Percentiles rank a stretch among this genome's conserved stretches.
phyloP scores from a whole-genome alignment of 768 basidiomycete species.

The Cystobasidium ongulense region DNA sequence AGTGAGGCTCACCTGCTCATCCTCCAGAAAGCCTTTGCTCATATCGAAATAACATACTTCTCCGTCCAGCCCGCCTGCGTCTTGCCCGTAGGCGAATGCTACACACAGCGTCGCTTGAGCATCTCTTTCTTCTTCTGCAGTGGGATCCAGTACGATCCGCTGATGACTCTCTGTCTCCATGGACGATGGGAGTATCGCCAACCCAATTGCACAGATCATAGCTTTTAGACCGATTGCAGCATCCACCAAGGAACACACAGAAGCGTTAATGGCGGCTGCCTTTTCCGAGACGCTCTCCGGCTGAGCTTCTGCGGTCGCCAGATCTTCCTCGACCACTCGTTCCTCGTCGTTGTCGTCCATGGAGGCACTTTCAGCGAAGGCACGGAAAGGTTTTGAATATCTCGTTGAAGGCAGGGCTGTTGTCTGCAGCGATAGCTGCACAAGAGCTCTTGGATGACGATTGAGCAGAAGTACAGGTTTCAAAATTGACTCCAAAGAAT shows the following conservation, averaged over 20 bases:
- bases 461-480: slow-evolving; percentile 44
- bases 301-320: neutral
- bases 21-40: slow-evolving; percentile 26
- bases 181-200: slow-evolving; percentile 32
- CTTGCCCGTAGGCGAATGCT: slow-evolving; percentile 36
- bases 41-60: slow-evolving; percentile 34
- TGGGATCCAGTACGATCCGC: slow-evolving; percentile 44
- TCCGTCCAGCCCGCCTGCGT: slow-evolving; percentile 32
- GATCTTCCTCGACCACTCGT: neutral
- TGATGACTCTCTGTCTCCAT: neutral
- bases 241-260: slow-evolving; percentile 44
- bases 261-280: slow-evolving; percentile 46
- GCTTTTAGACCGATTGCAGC: slow-evolving; percentile 43
- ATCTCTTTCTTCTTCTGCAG: slow-evolving; percentile 41
- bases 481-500: slow-evolving; percentile 42
- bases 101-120: slow-evolving; percentile 36
- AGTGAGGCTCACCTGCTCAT: slow-evolving; percentile 31
- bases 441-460: slow-evolving; percentile 47
- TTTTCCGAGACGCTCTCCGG: slow-evolving; percentile 30
- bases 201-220: slow-evolving; percentile 41
- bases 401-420: slow-evolving; percentile 40
- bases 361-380: neutral
- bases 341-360: slow-evolving; percentile 20
- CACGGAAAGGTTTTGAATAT: slow-evolving; percentile 32
- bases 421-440: slow-evolving; percentile 48